Evolutionary conservation across 768 basidiomycete genomes (phyloP).

Genomic region (Leucocoprinus leucothites): DNA sequence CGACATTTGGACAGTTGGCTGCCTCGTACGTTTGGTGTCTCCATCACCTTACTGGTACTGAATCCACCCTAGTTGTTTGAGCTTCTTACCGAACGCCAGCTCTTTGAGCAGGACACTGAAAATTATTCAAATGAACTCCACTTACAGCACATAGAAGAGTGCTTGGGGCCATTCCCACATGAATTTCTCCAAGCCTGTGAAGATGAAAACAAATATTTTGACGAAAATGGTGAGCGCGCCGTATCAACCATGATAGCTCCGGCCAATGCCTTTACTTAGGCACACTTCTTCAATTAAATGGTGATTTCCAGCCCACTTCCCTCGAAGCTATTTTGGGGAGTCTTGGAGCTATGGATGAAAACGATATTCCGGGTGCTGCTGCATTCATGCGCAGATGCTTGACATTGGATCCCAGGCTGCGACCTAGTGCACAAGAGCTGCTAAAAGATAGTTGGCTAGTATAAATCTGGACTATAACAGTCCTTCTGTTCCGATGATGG

Average conservation of each 20-base stretch:
- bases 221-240: constrained; percentile 15
- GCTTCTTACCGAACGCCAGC: not conserved
- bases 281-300: not conserved
- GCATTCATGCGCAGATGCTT: constrained; percentile 19
- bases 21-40: constrained; percentile 17
- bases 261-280: not conserved
- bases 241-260: not conserved
- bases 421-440: constrained; percentile 18
- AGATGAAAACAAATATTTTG: constrained; percentile 13
- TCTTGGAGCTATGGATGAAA: constrained; percentile 1
- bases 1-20: constrained; percentile 26
- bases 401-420: constrained; percentile 16
- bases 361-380: constrained; percentile 10
- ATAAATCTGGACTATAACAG: too few species aligned
- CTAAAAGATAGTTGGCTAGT: constrained; percentile 16
- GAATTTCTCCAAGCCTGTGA: constrained; percentile 17
- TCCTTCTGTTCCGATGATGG: too few species aligned
- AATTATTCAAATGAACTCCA: constrained; percentile 10
- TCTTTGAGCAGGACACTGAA: constrained; percentile 9
- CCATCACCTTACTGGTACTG: not conserved
- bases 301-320: not conserved
- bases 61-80: constrained; percentile 3
- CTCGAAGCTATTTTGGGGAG: not conserved
- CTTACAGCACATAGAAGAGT: constrained; percentile 18
- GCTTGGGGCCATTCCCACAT: constrained; percentile 17